Evolutionary conservation across 129 eudicot species (phyloP), one percentile per base, ranked within the genome.

Genomic region (Arctium lappa): DNA sequence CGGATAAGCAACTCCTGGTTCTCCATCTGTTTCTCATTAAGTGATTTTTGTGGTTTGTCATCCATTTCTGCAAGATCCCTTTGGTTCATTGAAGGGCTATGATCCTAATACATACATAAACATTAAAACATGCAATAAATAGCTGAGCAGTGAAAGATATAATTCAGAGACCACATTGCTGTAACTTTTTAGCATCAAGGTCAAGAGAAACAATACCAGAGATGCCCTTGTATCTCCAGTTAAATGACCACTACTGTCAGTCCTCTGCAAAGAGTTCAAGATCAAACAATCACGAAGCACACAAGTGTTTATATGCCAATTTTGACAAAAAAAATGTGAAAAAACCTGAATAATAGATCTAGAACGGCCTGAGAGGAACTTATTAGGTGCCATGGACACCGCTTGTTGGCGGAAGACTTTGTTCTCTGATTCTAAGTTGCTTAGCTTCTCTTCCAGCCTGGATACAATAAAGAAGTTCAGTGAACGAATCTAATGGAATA

Each of bases 321-420:
- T 70, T 42, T 69, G 65, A 69, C 0, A 34, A 50, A 69, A n/a
- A 8, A 27, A 44, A 44, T n/a, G 40, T 2, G 12, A 39, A 42
- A 62, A 27, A 88, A 95, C 99, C 98, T 93, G 99, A 65, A 95
- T 82, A 75, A 87, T 89, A 30, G 99, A 95, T 85, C 91, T 93
- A 2, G 97, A 91, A 71, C 99, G 93, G 74, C 97, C 97, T 22
- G 97, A 95, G 63, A 91, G 93, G 81, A 90, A 88, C 81, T 95
- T 95, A 66, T 93, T 95, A 36, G 97, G 97, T 75, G 95, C 98
- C 88, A 95, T 90, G 79, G 99, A 95, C 39, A 95, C 97, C 27
- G 99, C 93, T 76, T 95, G 99, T 84, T 95, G 98, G 78, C 99
- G 97, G 81, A 95, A 89, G 77, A 95, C 99, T 90, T 95, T 90